phyloP scores from a whole-genome alignment of 140 eudicot genomes.

The Oenanthe javanica region DNA sequence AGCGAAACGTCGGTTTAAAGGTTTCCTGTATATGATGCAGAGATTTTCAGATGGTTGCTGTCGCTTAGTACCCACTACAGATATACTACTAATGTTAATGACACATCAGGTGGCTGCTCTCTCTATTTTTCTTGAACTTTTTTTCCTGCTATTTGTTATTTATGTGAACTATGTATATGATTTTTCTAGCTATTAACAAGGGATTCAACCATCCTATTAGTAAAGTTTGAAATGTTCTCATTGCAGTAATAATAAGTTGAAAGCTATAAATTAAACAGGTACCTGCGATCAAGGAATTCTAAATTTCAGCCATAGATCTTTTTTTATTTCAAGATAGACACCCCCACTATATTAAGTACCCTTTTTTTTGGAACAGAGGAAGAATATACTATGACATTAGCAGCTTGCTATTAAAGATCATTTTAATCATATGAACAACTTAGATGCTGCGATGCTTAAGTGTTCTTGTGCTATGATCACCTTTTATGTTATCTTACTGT shows the following conservation, averaged over 20 bases:
- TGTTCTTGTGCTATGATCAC: not conserved
- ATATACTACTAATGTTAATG: conserved; percentile 78
- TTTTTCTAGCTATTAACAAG: not conserved
- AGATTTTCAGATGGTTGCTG: conserved; percentile 37
- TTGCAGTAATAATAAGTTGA: not conserved
- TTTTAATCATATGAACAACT: not conserved
- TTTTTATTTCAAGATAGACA: not conserved
- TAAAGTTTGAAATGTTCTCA: not conserved
- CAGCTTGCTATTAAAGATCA: not conserved
- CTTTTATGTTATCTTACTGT: not conserved
- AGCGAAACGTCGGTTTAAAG: conserved; percentile 64
- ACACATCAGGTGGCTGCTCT: conserved; percentile 62
- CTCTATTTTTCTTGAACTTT: too few species aligned
- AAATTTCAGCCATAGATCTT: not conserved
- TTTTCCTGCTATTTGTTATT: not conserved
- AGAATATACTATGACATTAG: not conserved
- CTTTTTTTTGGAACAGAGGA: not conserved
- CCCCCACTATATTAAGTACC: not conserved
- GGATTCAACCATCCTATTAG: not conserved
- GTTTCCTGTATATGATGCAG: conserved; percentile 49
- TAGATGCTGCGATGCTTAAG: not conserved
- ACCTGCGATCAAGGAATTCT: not conserved
- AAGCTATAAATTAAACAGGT: not conserved
- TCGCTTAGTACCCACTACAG: conserved; percentile 65
- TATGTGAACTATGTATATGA: not conserved